Conservation (phyloP, 306 rosid genomes). For the Adenanthera pavonina region DNA sequence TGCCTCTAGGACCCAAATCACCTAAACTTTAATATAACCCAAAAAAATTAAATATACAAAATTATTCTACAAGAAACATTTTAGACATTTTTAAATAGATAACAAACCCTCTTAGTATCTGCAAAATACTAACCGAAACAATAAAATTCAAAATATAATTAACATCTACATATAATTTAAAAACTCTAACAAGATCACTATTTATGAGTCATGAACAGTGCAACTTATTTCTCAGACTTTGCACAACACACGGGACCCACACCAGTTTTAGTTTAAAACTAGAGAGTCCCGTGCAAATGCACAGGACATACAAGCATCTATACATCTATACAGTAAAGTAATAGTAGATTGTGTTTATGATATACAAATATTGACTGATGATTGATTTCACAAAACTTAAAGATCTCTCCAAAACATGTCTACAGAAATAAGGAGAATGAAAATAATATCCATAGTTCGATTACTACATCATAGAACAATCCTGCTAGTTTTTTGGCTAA, state of each 20-base stretch:
- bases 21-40: no score
- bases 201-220: no score
- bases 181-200: no score
- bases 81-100: background rate
- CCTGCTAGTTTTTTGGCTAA: slow-evolving; percentile 6
- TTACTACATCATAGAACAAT: slow-evolving; percentile 7
- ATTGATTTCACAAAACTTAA: slow-evolving; percentile 3
- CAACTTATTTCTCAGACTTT: no score
- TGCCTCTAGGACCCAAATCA: no score
- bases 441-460: slow-evolving; percentile 7
- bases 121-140: background rate
- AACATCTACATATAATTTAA: background rate
- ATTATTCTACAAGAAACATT: background rate
- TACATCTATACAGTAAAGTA: background rate
- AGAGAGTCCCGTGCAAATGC: background rate
- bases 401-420: slow-evolving; percentile 13
- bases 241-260: no score
- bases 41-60: background rate
- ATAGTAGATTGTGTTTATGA: background rate
- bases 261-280: background rate
- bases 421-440: background rate
- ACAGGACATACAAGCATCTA: background rate
- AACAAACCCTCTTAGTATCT: background rate
- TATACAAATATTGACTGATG: background rate
- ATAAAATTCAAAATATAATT: slow-evolving; percentile 1